Evolutionary conservation across 768 basidiomycete species (phyloP).

Genomic region (Pleurotus pulmonarius): DNA sequence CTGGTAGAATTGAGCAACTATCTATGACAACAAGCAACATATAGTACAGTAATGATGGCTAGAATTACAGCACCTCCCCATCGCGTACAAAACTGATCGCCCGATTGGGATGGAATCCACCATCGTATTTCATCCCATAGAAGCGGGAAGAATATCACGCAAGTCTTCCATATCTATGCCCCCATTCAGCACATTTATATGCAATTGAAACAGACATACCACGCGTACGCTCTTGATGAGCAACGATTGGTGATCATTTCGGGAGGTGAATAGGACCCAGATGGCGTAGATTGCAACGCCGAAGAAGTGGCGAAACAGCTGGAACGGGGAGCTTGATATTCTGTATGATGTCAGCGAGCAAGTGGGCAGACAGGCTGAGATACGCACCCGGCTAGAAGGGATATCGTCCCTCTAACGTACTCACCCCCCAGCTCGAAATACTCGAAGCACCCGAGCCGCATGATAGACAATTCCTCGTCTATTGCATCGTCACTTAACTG

Average conservation of each 20-base stretch:
- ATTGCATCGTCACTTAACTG: background rate
- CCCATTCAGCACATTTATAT: background rate
- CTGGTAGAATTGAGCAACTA: too few relatives aligned
- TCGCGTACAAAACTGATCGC: too few relatives aligned
- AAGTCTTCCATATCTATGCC: slow-evolving; percentile 82
- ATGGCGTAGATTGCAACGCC: slow-evolving; percentile 92
- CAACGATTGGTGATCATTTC: too few relatives aligned
- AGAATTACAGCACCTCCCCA: too few relatives aligned
- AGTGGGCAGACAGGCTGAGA: background rate
- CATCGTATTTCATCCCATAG: slow-evolving; percentile 84
- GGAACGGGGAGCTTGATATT: slow-evolving; percentile 57
- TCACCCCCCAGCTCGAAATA: slow-evolving; percentile 95
- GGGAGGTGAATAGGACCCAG: slow-evolving; percentile 82
- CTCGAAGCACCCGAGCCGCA: slow-evolving; percentile 88
- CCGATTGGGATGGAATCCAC: slow-evolving; percentile 33
- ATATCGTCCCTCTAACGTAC: slow-evolving; percentile 83
- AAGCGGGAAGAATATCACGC: slow-evolving; percentile 81
- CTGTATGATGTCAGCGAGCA: slow-evolving; percentile 46
- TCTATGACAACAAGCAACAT: too few relatives aligned
- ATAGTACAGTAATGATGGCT: too few relatives aligned
- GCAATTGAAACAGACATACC: slow-evolving; percentile 41
- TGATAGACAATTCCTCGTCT: slow-evolving; percentile 61
- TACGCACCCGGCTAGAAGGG: slow-evolving; percentile 79
- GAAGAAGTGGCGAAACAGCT: slow-evolving; percentile 92
- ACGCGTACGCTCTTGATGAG: slow-evolving; percentile 59